Conservation (phyloP, 495 filamentous ascomycete genomes). For the Niebla homalea region DNA sequence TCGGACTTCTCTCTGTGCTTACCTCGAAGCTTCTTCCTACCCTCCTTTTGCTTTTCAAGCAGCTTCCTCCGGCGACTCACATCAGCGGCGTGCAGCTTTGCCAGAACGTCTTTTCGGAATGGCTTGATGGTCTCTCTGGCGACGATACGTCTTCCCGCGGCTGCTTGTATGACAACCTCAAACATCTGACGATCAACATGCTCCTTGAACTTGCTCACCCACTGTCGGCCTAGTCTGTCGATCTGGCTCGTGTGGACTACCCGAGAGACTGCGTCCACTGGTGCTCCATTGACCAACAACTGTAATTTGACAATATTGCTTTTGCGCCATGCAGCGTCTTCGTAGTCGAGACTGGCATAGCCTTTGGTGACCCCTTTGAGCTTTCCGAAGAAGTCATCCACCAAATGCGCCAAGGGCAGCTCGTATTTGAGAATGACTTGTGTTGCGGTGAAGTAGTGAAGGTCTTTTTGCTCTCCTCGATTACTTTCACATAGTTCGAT, state of each 20-base stretch:
- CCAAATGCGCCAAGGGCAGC: constrained; percentile 72
- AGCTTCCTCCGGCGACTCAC: constrained; percentile 70
- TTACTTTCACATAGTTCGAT: constrained; percentile 92
- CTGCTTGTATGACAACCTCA: constrained; percentile 90
- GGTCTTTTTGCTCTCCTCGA: constrained; percentile 68
- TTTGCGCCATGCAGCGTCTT: constrained; percentile 77
- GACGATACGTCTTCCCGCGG: constrained; percentile 68
- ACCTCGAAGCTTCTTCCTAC: constrained; percentile 67
- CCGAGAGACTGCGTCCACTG: constrained; percentile 88
- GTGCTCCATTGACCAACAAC: constrained; percentile 79
- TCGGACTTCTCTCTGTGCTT: neutral
- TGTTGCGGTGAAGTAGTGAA: constrained; percentile 84
- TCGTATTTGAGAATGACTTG: constrained; percentile 95
- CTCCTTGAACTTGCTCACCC: constrained; percentile 95
- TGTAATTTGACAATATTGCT: constrained; percentile 82
- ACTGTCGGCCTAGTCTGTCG: constrained; percentile 59
- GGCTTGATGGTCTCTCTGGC: constrained; percentile 94
- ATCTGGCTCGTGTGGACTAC: constrained; percentile 74
- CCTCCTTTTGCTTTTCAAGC: constrained; percentile 94
- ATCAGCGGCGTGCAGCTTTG: constrained; percentile 89
- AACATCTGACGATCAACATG: constrained; percentile 94
- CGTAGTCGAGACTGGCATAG: constrained; percentile 82
- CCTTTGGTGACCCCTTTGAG: constrained; percentile 79
- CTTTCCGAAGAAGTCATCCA: constrained; percentile 96
- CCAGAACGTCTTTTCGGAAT: constrained; percentile 86